Conservation (phyloP, 2,329 filamentous ascomycete genomes). For the Metarhizium guizhouense region DNA sequence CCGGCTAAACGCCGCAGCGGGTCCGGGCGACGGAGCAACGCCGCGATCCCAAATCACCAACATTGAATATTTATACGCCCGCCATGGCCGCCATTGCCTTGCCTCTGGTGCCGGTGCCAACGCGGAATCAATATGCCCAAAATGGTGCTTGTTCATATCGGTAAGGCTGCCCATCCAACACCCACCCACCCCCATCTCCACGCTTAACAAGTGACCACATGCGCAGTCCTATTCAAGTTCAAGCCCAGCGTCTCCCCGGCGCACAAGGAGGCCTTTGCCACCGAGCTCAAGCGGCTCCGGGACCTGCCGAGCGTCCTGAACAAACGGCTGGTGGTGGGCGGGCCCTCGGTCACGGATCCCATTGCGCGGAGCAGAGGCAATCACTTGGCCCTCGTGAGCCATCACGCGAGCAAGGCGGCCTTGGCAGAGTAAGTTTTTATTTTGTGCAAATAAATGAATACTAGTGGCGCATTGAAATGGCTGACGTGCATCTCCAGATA, state of each 20-base stretch:
- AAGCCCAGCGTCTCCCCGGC: constrained; percentile 28
- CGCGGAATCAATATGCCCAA: background rate
- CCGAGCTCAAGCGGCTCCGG: constrained; percentile 40
- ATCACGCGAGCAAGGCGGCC: constrained; percentile 34
- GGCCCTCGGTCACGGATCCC: constrained; percentile 42
- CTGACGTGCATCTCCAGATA: constrained; percentile 20
- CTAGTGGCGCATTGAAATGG: no score
- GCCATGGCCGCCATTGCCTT: no score
- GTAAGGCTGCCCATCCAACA: constrained; percentile 9
- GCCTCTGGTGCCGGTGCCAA: no score
- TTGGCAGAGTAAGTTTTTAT: constrained; percentile 23
- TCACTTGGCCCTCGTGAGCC: constrained; percentile 42
- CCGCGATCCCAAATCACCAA: background rate
- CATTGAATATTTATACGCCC: background rate
- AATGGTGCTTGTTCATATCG: constrained; percentile 28
- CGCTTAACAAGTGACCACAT: background rate
- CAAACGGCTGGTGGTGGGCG: constrained; percentile 40
- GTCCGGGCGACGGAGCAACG: background rate
- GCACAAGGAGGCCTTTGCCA: constrained; percentile 33
- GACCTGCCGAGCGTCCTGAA: constrained; percentile 36
- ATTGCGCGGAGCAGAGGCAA: constrained; percentile 44
- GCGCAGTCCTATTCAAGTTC: constrained; percentile 41
- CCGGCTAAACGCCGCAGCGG: background rate
- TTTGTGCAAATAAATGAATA: background rate
- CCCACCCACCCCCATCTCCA: background rate